phyloP scores from a whole-genome alignment of 2,329 filamentous ascomycete species.

The Taxawa tesnikishii region DNA sequence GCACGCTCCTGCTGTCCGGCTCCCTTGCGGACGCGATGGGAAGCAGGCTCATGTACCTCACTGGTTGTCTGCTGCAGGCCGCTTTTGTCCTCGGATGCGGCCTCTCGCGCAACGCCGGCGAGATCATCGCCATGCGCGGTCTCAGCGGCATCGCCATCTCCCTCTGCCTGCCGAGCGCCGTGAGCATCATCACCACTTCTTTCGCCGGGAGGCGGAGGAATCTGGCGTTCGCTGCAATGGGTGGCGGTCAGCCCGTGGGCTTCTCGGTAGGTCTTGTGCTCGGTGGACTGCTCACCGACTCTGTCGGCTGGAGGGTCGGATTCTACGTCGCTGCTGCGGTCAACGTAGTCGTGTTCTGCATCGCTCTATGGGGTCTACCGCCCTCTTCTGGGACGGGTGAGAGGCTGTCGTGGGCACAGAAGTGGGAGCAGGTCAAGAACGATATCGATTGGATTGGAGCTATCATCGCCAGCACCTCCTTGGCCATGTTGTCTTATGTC shows the following conservation, averaged over 20 bases:
- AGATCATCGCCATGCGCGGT: constrained; percentile 9
- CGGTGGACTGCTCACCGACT: constrained; percentile 36
- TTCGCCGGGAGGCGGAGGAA: constrained; percentile 38
- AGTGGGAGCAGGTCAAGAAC: constrained; percentile 17
- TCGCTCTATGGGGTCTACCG: constrained; percentile 26
- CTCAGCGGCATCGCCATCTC: constrained; percentile 9
- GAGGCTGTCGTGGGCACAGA: constrained; percentile 13
- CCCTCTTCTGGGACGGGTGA: constrained; percentile 15
- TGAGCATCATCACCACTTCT: constrained; percentile 35
- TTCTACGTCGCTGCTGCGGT: constrained; percentile 37
- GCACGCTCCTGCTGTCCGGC: constrained; percentile 36
- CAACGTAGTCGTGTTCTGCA: constrained; percentile 26
- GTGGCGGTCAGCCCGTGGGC: constrained; percentile 38
- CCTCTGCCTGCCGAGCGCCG: constrained; percentile 29
- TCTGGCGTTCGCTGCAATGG: constrained; percentile 38
- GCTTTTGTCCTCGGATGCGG: constrained; percentile 31
- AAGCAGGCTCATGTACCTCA: constrained; percentile 31
- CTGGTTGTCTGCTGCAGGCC: constrained; percentile 31
- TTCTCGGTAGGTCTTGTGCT: constrained; percentile 40
- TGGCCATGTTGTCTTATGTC: constrained; percentile 41
- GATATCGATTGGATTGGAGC: constrained; percentile 45
- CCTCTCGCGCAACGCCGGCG: constrained; percentile 19
- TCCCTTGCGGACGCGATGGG: constrained; percentile 40
- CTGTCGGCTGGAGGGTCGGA: constrained; percentile 39
- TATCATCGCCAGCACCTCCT: constrained; percentile 29